Percentiles rank a stretch among this genome's conserved stretches.
These are phyloP conservation scores for Centaurea solstitialis DNA, from an alignment of 129 eudicot species.

Conservation along the genomic window DNA sequence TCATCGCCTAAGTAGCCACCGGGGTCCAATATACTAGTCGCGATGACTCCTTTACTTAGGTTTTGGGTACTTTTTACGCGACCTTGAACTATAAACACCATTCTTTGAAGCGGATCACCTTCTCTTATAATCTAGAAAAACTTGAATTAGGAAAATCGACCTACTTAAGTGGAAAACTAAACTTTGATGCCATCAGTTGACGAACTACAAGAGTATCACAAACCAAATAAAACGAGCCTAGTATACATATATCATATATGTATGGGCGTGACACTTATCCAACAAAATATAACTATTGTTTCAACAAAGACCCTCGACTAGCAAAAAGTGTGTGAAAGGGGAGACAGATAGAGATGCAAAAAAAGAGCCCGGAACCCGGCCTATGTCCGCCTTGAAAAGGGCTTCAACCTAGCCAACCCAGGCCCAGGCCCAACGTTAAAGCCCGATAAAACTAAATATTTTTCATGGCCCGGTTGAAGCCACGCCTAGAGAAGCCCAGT, in stretches of 20 bases:
- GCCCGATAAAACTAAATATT: not conserved
- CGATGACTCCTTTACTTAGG: slow-evolving; percentile 80
- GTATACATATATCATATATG: no score
- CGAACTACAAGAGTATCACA: no score
- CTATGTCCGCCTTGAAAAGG: no score
- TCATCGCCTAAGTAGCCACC: slow-evolving; percentile 94
- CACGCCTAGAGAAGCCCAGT: not conserved
- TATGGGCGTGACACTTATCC: no score
- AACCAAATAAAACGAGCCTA: no score
- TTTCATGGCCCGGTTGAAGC: not conserved
- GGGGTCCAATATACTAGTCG: slow-evolving; percentile 72
- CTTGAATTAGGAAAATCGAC: not conserved
- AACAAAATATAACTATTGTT: no score
- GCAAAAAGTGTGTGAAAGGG: no score
- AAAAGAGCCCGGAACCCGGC: no score
- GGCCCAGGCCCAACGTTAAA: not conserved
- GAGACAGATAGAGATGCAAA: no score
- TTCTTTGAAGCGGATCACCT: slow-evolving; percentile 87
- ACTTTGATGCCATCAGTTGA: no score
- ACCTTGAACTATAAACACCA: slow-evolving; percentile 85
- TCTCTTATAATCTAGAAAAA: slow-evolving; percentile 74
- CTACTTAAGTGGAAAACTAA: not conserved
- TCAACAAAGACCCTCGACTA: no score
- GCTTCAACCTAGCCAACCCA: not conserved
- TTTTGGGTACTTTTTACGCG: slow-evolving; percentile 77